phyloP scores from a whole-genome alignment of 768 basidiomycete genomes.

The Amanita molliuscula region DNA sequence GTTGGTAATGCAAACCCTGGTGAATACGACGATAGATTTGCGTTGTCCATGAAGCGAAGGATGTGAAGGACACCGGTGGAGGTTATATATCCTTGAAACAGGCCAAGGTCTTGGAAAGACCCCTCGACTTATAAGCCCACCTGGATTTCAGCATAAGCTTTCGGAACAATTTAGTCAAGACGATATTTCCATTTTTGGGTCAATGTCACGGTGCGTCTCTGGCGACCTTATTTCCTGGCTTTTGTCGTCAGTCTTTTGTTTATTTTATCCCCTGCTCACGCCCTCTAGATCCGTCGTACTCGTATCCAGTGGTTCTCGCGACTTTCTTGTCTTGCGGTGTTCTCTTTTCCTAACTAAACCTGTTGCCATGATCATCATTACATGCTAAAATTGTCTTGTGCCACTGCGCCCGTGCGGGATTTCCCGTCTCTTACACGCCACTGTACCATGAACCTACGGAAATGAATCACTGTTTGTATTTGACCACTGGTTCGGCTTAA shows the following conservation, averaged over 20 bases:
- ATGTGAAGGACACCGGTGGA: background rate
- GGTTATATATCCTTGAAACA: slow-evolving; percentile 7
- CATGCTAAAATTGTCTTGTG: background rate
- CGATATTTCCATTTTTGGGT: slow-evolving; percentile 12
- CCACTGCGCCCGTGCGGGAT: slow-evolving; percentile 1
- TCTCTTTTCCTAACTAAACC: background rate
- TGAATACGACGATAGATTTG: slow-evolving; percentile 3
- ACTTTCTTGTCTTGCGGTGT: background rate
- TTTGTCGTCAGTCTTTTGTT: background rate
- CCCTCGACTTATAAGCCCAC: slow-evolving; percentile 8
- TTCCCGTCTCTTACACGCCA: slow-evolving; percentile 4
- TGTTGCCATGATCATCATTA: background rate
- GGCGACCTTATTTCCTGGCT: background rate
- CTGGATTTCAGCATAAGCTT: slow-evolving; percentile 10
- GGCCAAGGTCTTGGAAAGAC: slow-evolving; percentile 4
- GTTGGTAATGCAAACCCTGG: background rate
- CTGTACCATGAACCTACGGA: slow-evolving; percentile 3
- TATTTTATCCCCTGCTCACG: background rate
- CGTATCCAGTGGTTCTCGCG: background rate
- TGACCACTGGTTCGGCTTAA: background rate
- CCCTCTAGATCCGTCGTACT: too few species aligned
- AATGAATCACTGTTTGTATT: slow-evolving; percentile 1
- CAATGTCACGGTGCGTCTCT: slow-evolving; percentile 15
- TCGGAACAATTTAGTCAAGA: slow-evolving; percentile 11
- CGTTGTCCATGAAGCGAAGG: slow-evolving; percentile 4